A percentile compares a stretch with the other conserved stretches of the same genome.
phyloP scores from a whole-genome alignment of 1,139 yeast genomes.

The Pichia sp. region DNA sequence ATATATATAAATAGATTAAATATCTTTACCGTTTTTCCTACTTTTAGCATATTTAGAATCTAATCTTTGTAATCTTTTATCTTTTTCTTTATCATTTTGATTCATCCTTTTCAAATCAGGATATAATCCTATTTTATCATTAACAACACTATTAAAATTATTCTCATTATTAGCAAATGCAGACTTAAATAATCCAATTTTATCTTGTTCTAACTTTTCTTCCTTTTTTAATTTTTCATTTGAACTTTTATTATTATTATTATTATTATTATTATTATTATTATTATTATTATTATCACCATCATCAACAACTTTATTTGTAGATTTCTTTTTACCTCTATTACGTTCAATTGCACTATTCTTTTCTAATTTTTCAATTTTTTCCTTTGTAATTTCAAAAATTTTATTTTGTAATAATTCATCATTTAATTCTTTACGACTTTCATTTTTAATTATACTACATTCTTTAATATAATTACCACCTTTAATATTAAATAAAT shows the following conservation, averaged over 20 bases:
- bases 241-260: too few species aligned
- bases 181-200: conserved; percentile 20
- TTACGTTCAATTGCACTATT: conserved; percentile 63
- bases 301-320: too few species aligned
- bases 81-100: conserved; percentile 12
- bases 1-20: too few species aligned
- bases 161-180: too few species aligned
- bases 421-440: conserved; percentile 60
- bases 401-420: conserved; percentile 53
- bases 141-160: too few species aligned
- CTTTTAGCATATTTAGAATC: conserved; percentile 20
- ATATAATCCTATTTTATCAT: too few species aligned
- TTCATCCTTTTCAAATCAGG: conserved; percentile 15
- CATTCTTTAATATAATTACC: conserved; percentile 75
- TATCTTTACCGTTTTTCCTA: background rate
- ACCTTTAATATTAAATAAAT: conserved; percentile 51
- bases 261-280: conserved; percentile 15
- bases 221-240: too few species aligned
- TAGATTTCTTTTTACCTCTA: conserved; percentile 28
- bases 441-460: conserved; percentile 43
- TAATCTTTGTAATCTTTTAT: conserved; percentile 19
- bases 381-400: conserved; percentile 55
- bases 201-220: conserved; percentile 7
- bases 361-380: conserved; percentile 58
- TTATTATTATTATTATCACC: conserved; percentile 27